Percentiles rank a stretch among this genome's conserved stretches.
Evolutionary conservation across 257 asterid genomes (phyloP).

Genomic region (Solanum dulcamara): DNA sequence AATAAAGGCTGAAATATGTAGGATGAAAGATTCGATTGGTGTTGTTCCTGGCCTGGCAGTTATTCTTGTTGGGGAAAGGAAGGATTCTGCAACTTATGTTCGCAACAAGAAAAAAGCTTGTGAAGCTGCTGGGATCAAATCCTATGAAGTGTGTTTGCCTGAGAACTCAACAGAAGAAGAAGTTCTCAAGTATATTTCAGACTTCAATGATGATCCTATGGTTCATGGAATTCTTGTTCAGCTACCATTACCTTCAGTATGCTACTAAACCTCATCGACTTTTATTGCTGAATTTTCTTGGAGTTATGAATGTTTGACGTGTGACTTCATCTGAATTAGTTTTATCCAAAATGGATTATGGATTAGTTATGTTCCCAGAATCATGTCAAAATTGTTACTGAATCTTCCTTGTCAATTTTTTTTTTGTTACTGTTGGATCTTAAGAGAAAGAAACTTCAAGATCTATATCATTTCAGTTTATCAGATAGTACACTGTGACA

Average conservation of each 20-base stretch:
- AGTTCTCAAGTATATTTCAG: constrained; percentile 52
- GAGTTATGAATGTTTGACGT: background rate
- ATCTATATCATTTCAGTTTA: background rate
- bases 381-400: background rate
- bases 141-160: constrained; percentile 69
- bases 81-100: constrained; percentile 87
- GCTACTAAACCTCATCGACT: constrained; percentile 3
- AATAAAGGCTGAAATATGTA: constrained; percentile 52
- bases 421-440: background rate
- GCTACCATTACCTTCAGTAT: constrained; percentile 90
- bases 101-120: constrained; percentile 92
- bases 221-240: constrained; percentile 97
- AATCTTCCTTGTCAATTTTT: background rate
- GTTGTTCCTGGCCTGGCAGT: constrained; percentile 91
- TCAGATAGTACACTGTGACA: background rate
- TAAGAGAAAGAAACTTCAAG: background rate
- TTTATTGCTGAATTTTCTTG: background rate
- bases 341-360: background rate
- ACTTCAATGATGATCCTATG: constrained; percentile 63
- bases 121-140: constrained; percentile 67
- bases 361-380: background rate
- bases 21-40: constrained; percentile 77
- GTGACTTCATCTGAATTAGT: background rate
- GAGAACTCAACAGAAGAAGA: constrained; percentile 66
- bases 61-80: constrained; percentile 84